Conservation (phyloP, 495 filamentous ascomycete species). For the Penicillium verhagenii region DNA sequence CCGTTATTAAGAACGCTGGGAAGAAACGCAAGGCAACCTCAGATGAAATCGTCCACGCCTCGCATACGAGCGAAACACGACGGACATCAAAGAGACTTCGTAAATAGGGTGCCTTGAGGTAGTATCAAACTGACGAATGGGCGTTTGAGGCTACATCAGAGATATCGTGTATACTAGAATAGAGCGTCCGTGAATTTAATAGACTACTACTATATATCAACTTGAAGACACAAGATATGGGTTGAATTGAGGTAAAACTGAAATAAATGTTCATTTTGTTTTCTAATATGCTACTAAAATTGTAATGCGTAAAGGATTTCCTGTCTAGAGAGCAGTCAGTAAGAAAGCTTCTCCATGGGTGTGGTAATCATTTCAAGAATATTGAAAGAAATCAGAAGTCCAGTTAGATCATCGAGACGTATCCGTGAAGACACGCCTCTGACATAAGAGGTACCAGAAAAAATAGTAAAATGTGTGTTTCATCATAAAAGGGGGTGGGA, state of each 20-base stretch:
- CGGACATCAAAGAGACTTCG: slow-evolving; percentile 41
- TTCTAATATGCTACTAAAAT: neutral
- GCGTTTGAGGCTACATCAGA: neutral
- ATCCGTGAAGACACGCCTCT: slow-evolving; percentile 45
- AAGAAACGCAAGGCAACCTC: slow-evolving; percentile 23
- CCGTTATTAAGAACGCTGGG: slow-evolving; percentile 7
- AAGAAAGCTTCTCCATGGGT: slow-evolving; percentile 15
- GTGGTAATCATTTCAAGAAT: slow-evolving; percentile 5
- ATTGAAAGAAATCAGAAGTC: slow-evolving; percentile 54
- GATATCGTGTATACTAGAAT: slow-evolving; percentile 1
- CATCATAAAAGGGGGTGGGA: slow-evolving; percentile 35
- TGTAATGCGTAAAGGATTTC: neutral
- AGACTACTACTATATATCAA: no score
- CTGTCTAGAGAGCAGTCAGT: slow-evolving; percentile 21
- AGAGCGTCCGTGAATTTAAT: neutral
- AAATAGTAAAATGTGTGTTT: slow-evolving; percentile 45
- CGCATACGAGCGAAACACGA: slow-evolving; percentile 34
- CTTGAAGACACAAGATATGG: no score
- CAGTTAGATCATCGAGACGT: slow-evolving; percentile 57
- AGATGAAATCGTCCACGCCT: slow-evolving; percentile 21
- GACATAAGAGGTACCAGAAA: slow-evolving; percentile 70
- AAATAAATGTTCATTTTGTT: neutral
- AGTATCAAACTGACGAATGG: neutral
- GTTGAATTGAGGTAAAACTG: neutral
- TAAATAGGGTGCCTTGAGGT: slow-evolving; percentile 7